Base-by-base conservation (phyloP, 441 rosid species). In the Adansonia rubrostipa region DNA sequence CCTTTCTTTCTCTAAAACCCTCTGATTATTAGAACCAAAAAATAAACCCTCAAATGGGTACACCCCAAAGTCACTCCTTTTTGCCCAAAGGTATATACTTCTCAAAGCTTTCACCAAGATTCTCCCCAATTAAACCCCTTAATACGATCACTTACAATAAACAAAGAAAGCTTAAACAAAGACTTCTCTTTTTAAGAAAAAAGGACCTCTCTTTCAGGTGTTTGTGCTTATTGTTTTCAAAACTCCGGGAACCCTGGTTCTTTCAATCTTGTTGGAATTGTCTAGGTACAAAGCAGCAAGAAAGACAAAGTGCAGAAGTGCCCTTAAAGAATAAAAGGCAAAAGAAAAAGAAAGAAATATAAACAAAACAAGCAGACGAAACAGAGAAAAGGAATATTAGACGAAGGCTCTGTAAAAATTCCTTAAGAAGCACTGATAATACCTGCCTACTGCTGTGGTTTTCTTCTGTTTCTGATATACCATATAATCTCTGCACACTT, bases 361-460 rank as follows among this genome's bases (percentile, higher is more conserved):
- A 45, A 9, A 57, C 3, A n/a, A 44, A 22, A 60, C 73, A 62
- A 60, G 3, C 11, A 71, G 62, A 74, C 65, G 24, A 77, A 84
- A 67, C 85, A 85, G 85, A 84, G 89, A 80, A 83, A 85, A 77
- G 85, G 86, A 84, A 80, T 75, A 81, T 24, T 24, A 61, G 88
- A 86, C 75, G 88, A 77, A 81, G 84, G 44, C 44, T 24, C 85
- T 86, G 92, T 22, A 24, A 85, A 89, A 62, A 84, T 84, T 91
- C 89, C 90, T 80, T 73, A 63, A 82, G 86, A 70, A 71, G 79
- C 64, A 81, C 92, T 84, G 88, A 71, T 79, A 81, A 88, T 76
- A 84, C 84, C 85, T 85, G 84, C 81, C 74, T 69, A 71, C 83
- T 50, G 72, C 71, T 50, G 84, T 6, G 19, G 19, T 6, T 61